A percentile compares a stretch with the other conserved stretches of the same genome.
Evolutionary conservation across 495 filamentous ascomycete species (phyloP).

Genomic region (Trichoderma parareesei): DNA sequence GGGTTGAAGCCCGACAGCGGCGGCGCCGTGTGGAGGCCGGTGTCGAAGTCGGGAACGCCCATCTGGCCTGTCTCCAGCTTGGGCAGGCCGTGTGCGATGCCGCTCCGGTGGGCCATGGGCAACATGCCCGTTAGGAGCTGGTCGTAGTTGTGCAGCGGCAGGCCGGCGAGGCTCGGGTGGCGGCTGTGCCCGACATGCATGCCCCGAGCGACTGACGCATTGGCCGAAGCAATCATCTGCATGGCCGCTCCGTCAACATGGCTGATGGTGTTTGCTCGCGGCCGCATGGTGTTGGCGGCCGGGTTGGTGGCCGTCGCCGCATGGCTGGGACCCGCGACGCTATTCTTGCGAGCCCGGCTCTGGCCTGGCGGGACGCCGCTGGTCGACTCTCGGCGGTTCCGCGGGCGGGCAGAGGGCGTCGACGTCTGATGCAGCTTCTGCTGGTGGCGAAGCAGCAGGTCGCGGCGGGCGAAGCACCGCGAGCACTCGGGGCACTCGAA

Average conservation of each 20-base stretch:
- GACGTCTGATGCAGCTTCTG: conserved; percentile 99
- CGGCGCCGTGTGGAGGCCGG: conserved; percentile 72
- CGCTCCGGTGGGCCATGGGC: conserved; percentile 52
- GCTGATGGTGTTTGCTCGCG: conserved; percentile 92
- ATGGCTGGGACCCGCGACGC: conserved; percentile 53
- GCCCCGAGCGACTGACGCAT: conserved; percentile 42
- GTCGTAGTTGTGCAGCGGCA: conserved; percentile 52
- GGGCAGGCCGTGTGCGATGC: conserved; percentile 54
- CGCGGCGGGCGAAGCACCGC: conserved; percentile 88
- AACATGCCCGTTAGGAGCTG: conserved; percentile 60
- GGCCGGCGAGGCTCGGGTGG: conserved; percentile 57
- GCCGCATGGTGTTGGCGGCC: conserved; percentile 57
- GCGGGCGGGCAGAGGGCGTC: conserved; percentile 77
- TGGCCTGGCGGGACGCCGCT: conserved; percentile 57
- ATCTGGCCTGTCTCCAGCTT: conserved; percentile 75
- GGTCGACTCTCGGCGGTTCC: conserved; percentile 84
- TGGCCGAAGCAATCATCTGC: conserved; percentile 56
- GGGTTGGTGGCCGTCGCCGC: conserved; percentile 37
- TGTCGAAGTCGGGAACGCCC: conserved; percentile 46
- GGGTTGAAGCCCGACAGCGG: conserved; percentile 59
- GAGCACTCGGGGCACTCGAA: conserved; percentile 97
- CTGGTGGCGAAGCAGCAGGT: conserved; percentile 89
- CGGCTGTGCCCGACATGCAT: conserved; percentile 49
- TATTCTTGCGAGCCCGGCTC: conserved; percentile 85
- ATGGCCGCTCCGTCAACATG: conserved; percentile 78